Percentiles rank a stretch among this genome's conserved stretches.
Conservation (phyloP, 2,329 filamentous ascomycete genomes). For the Pseudocercospora pini-densiflorae region DNA sequence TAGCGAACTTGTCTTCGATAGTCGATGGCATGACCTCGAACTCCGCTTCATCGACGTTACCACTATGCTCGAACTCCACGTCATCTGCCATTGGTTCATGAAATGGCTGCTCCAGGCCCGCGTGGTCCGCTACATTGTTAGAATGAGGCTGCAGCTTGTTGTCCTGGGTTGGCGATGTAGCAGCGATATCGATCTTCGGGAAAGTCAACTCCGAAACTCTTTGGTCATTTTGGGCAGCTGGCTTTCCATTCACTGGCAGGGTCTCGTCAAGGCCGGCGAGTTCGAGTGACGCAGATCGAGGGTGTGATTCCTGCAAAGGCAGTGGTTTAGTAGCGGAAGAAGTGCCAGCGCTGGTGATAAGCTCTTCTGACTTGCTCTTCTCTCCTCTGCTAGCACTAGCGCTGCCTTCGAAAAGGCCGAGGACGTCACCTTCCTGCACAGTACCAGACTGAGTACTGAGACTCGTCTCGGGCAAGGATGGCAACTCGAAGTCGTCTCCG, state of each 20-base stretch:
- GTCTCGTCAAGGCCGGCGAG: background rate
- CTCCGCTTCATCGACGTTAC: background rate
- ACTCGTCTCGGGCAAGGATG: slow-evolving; percentile 21
- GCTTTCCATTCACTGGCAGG: too few species aligned
- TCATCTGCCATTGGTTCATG: too few species aligned
- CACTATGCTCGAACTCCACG: too few species aligned
- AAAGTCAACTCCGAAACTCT: background rate
- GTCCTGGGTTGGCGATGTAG: too few species aligned
- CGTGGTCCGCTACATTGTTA: too few species aligned
- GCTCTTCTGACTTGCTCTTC: background rate
- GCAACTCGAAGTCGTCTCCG: slow-evolving; percentile 20
- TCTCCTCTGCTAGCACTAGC: background rate
- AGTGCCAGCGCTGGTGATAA: background rate
- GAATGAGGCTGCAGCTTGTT: too few species aligned
- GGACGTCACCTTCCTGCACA: slow-evolving; percentile 27
- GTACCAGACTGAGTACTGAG: slow-evolving; percentile 19
- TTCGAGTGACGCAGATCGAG: background rate
- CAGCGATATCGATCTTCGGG: too few species aligned
- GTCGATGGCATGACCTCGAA: background rate
- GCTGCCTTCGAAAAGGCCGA: slow-evolving; percentile 17
- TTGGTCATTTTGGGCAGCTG: background rate
- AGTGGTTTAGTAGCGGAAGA: background rate
- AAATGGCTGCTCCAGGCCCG: too few species aligned
- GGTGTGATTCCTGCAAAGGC: background rate
- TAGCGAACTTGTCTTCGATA: background rate